phyloP scores from a whole-genome alignment of 2,329 filamentous ascomycete species.

The Cytospora paraplurivora region DNA sequence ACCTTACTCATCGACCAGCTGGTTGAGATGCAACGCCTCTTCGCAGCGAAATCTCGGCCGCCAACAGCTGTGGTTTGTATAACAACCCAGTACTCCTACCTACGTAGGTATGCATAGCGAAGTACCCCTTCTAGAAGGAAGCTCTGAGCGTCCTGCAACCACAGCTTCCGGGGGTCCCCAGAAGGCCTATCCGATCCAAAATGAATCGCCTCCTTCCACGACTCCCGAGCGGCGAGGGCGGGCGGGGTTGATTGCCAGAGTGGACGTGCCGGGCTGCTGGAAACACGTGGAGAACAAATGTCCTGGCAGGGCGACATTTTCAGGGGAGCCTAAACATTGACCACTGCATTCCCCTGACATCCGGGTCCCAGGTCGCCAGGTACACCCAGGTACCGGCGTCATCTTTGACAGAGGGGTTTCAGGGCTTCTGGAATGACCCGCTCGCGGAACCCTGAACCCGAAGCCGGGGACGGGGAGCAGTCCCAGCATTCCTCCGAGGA shows the following conservation, averaged over 20 bases:
- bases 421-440: constrained; percentile 16
- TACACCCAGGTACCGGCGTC: constrained; percentile 6
- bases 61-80: background rate
- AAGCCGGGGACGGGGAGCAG: constrained; percentile 29
- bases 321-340: constrained; percentile 18
- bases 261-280: constrained; percentile 6
- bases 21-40: background rate
- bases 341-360: constrained; percentile 8
- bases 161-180: background rate
- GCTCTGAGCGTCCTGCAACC: constrained; percentile 17
- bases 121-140: constrained; percentile 20
- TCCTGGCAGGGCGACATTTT: constrained; percentile 14
- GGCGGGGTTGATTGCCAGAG: background rate
- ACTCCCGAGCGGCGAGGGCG: background rate
- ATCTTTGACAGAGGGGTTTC: constrained; percentile 1
- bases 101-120: background rate
- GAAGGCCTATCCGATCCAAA: background rate
- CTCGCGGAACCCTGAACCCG: constrained; percentile 27
- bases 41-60: background rate
- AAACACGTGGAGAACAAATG: constrained; percentile 19
- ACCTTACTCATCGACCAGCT: background rate
- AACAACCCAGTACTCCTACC: background rate
- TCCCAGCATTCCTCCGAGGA: constrained; percentile 25
- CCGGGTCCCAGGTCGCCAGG: constrained; percentile 1
- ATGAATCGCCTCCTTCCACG: background rate